Base-by-base conservation (phyloP, 805 yeast genomes). In the Kregervanrija delftensis region DNA sequence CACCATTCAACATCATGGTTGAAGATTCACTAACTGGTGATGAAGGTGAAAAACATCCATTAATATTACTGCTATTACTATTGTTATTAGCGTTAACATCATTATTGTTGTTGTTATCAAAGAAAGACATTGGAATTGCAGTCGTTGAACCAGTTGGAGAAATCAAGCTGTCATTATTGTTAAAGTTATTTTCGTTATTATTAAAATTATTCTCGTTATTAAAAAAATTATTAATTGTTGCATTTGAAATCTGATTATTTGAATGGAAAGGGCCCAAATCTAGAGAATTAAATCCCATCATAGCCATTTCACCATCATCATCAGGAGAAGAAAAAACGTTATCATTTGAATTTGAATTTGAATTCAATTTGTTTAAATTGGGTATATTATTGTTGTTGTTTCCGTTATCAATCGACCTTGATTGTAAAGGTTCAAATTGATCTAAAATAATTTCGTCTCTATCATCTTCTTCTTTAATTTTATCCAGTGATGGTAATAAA, bases 231-330 rank as follows among this genome's bases (percentile, higher is more conserved):
- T 59, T 55, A 54, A 61, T 49, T 3, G 63, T 60, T 8, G 59
- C 59, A 4, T 65, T 51, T 6, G 63, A 62, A 12, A 61, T 40
- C 11, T 56, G 59, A 8, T 62, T 60, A 15, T 63, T 66, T 2
- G 66, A 61, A 17, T 54, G 56, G 45, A 61, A 62, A 4, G 59
- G 59, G 3, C 60, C 62, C 15, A 64, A 43, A 42, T 51, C 53
- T 15, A 58, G 35, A n/a, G 46, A 32, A 17, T 43, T 47, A 17
- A 53, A 53, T 2, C 56, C 57, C 44, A 50, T 48, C 22, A 48
- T 31, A 11, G 47, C 43, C 31, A 45, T 36, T 12, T 45, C 51
- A 45, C 48, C 46, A 3, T 40, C 14, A 4, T 44, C 48, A n/a
- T 44, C 45, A 8, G 37, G 33, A 5, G 45, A 39, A 14, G 47